These are phyloP conservation scores for Arctostaphylos glauca DNA, from an alignment of 148 eudicot genomes.

Conservation along the genomic window DNA sequence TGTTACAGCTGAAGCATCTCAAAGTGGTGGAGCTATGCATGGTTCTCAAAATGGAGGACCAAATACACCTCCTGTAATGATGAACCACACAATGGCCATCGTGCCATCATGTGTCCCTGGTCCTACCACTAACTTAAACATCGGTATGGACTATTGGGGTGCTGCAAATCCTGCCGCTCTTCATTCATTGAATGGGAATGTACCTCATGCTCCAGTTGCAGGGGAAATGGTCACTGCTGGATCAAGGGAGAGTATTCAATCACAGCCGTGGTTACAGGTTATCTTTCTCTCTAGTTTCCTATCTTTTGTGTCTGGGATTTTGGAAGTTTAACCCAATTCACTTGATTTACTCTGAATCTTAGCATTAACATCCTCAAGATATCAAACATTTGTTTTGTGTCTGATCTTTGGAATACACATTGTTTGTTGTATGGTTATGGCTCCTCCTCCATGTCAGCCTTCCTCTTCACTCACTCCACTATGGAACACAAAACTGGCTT, in stretches of 20 bases:
- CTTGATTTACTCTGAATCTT: neutral
- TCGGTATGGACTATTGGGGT: constrained; percentile 97
- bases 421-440: neutral
- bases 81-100: constrained; percentile 53
- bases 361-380: neutral
- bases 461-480: neutral
- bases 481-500: neutral
- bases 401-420: neutral
- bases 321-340: neutral
- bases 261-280: constrained; percentile 88
- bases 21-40: constrained; percentile 58
- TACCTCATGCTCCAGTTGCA: constrained; percentile 56
- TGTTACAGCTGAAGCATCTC: constrained; percentile 58
- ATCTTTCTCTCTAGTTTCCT: neutral
- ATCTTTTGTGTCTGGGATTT: neutral
- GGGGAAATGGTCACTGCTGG: constrained; percentile 72
- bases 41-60: constrained; percentile 66
- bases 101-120: constrained; percentile 61
- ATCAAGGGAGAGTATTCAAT: constrained; percentile 72
- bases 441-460: neutral
- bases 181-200: constrained; percentile 66
- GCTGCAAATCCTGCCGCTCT: constrained; percentile 49
- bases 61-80: constrained; percentile 38
- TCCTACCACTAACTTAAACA: constrained; percentile 89
- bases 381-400: neutral